Conservation (phyloP, 306 rosid genomes). For the Lablab purpureus region DNA sequence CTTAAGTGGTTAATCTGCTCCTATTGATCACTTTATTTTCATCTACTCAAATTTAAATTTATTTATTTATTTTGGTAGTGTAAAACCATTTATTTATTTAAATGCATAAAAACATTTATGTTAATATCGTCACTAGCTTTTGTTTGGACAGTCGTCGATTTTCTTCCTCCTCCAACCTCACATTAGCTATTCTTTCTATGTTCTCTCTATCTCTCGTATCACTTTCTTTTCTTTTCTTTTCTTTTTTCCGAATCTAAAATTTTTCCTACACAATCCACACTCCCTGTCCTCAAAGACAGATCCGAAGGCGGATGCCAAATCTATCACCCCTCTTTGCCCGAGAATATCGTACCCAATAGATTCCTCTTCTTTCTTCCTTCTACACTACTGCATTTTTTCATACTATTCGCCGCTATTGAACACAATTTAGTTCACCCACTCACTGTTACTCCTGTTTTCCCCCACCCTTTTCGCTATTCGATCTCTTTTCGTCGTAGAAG, state of each 20-base stretch:
- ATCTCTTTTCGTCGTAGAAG: constrained; percentile 5
- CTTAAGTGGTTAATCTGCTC: too few species aligned
- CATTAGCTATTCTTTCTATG: not conserved
- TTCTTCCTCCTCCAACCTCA: constrained; percentile 18
- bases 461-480: too few species aligned
- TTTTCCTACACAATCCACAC: constrained; percentile 48
- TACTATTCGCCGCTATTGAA: constrained; percentile 38
- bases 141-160: constrained; percentile 41
- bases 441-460: constrained; percentile 32
- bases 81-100: not conserved
- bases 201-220: not conserved
- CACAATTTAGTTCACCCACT: constrained; percentile 20
- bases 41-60: too few species aligned
- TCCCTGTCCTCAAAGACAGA: constrained; percentile 52
- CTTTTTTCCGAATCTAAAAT: constrained; percentile 30
- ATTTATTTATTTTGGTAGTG: too few species aligned
- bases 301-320: constrained; percentile 55
- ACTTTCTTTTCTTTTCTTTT: constrained; percentile 9
- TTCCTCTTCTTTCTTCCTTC: constrained; percentile 29
- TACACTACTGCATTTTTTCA: constrained; percentile 30
- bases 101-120: not conserved
- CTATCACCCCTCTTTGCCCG: constrained; percentile 21
- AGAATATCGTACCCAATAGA: constrained; percentile 49
- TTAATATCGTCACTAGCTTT: constrained; percentile 18
- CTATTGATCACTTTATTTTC: too few species aligned